These are phyloP conservation scores for Aspergillus wentii DNA, from an alignment of 495 filamentous ascomycete species.

Conservation along the genomic window DNA sequence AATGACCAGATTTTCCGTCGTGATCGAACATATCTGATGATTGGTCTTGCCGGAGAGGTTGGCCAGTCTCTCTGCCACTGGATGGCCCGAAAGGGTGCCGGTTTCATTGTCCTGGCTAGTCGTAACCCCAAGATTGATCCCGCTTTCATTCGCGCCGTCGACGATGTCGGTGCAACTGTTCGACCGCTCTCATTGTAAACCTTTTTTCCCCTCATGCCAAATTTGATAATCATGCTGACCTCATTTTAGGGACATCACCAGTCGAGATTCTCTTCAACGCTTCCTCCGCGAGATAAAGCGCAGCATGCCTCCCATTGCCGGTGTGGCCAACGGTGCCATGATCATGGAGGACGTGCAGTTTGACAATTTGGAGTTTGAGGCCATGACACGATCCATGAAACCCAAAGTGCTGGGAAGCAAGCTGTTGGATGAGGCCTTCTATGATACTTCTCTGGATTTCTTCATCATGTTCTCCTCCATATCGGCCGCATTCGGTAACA, in stretches of 20 bases:
- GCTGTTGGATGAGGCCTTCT: conserved; percentile 20
- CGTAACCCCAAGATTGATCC: conserved; percentile 43
- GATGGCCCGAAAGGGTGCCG: conserved; percentile 16
- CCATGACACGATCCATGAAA: no score
- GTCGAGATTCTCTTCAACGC: conserved; percentile 8
- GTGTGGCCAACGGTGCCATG: no score
- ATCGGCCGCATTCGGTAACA: conserved; percentile 45
- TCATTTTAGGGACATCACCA: conserved; percentile 5
- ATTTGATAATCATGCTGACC: conserved; percentile 1
- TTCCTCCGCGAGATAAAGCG: no score
- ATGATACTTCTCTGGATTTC: conserved; percentile 46
- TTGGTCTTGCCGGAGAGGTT: conserved; percentile 19
- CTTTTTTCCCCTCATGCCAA: background rate
- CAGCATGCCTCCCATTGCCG: no score
- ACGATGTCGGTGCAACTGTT: conserved; percentile 1
- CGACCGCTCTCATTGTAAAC: conserved; percentile 6
- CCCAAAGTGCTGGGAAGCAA: conserved; percentile 20
- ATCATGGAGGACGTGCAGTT: no score
- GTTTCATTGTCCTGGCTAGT: conserved; percentile 31
- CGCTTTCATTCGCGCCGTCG: conserved; percentile 28
- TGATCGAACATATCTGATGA: conserved; percentile 21
- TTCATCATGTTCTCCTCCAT: conserved; percentile 56
- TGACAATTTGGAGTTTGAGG: no score
- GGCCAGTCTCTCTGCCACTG: conserved; percentile 21
- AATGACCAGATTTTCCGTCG: no score